Evolutionary conservation across 2,329 filamentous ascomycete genomes (phyloP).

Genomic region (Coniella vitis): DNA sequence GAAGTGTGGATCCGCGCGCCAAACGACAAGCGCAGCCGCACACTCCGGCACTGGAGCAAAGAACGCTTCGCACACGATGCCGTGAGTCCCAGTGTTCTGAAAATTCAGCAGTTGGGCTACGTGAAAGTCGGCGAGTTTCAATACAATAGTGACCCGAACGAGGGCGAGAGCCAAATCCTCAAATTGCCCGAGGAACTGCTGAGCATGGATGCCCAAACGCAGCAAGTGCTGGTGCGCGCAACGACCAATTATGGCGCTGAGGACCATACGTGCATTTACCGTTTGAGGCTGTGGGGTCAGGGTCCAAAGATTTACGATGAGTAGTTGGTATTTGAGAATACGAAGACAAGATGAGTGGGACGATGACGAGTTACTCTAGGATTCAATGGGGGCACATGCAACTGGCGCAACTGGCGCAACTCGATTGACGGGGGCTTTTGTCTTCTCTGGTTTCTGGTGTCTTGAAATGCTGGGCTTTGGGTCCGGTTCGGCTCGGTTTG

Average conservation of each 20-base stretch:
- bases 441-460: too few relatives aligned
- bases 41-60: slow-evolving; percentile 36
- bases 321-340: too few relatives aligned
- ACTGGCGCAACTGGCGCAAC: too few relatives aligned
- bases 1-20: slow-evolving; percentile 62
- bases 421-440: too few relatives aligned
- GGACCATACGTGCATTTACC: slow-evolving; percentile 60
- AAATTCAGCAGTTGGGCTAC: slow-evolving; percentile 35
- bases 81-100: too few relatives aligned
- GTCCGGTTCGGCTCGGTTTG: too few relatives aligned
- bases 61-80: slow-evolving; percentile 31
- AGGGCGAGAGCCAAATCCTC: slow-evolving; percentile 41
- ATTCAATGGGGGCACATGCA: too few relatives aligned
- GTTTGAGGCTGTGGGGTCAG: slow-evolving; percentile 52
- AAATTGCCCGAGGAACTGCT: slow-evolving; percentile 43
- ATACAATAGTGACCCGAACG: slow-evolving; percentile 41
- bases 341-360: too few relatives aligned
- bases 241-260: slow-evolving; percentile 51
- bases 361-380: too few relatives aligned
- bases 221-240: slow-evolving; percentile 47
- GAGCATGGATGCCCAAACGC: slow-evolving; percentile 40
- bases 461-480: too few relatives aligned
- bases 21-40: slow-evolving; percentile 34
- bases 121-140: slow-evolving; percentile 52
- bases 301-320: too few relatives aligned